A percentile compares a stretch with the other conserved stretches of the same genome.
These are phyloP conservation scores for Phyllostachys edulis DNA, from an alignment of 176 grass and related monocot genomes.

Conservation along the genomic window DNA sequence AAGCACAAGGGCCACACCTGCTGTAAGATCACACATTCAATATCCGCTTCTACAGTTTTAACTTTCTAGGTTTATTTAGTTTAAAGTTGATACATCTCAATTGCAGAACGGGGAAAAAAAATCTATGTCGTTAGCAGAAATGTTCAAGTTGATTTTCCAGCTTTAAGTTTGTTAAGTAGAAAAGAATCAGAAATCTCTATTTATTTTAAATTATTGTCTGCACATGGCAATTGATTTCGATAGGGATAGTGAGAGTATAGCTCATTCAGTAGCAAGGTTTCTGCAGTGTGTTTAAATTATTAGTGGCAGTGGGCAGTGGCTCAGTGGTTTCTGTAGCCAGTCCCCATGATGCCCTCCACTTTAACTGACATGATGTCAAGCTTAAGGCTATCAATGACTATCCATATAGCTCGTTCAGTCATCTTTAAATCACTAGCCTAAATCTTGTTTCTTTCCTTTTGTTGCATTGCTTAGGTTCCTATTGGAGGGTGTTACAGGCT, in stretches of 20 bases:
- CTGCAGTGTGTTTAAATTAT: slow-evolving; percentile 1
- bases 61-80: not conserved
- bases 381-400: slow-evolving; percentile 29
- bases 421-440: slow-evolving; percentile 18
- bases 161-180: slow-evolving; percentile 16
- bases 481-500: slow-evolving; percentile 78
- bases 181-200: not conserved
- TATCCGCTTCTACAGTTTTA: not conserved
- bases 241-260: slow-evolving; percentile 13
- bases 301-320: not conserved
- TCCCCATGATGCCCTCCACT: slow-evolving; percentile 21
- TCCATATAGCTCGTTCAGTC: slow-evolving; percentile 1
- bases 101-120: not conserved
- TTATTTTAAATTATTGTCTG: not conserved
- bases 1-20: slow-evolving; percentile 88
- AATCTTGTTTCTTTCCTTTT: slow-evolving; percentile 30
- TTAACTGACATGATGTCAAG: slow-evolving; percentile 36
- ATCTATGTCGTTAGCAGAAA: not conserved
- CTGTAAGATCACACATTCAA: slow-evolving; percentile 48
- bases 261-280: slow-evolving; percentile 1
- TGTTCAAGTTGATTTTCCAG: not conserved
- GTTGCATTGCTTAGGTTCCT: slow-evolving; percentile 53
- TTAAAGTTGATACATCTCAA: not conserved
- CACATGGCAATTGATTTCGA: slow-evolving; percentile 25
- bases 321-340: not conserved